Evolutionary conservation across 2,329 filamentous ascomycete genomes (phyloP), one percentile per base, ranked within the genome.

Genomic region (Grosmannia serpens): DNA sequence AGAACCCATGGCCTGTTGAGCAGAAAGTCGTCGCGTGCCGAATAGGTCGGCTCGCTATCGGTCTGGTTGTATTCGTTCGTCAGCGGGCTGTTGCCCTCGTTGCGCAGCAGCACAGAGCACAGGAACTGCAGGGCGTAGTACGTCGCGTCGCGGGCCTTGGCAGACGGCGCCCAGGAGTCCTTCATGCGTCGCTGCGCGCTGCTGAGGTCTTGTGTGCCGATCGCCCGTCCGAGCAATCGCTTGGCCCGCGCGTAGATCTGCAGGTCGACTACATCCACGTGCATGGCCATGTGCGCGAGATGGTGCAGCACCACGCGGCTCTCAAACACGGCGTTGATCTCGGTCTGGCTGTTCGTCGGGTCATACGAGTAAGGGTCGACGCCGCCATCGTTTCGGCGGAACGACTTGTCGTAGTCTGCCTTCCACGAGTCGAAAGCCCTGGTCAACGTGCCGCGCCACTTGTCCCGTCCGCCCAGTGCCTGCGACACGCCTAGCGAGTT

Each of bases 211-310:
- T 89, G 84, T 1, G 83, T 78, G 1, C 89, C 91, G 61, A 97
- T 95, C 0, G 86, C 85, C 53, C 92, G 85, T 26, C 94, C 92
- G 4, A 97, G 82, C 2, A 96, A 79, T 33, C 91, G 81, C 65
- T 86, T 89, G 1, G 92, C 90, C 10, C 91, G 86, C 6, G 92
- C 94, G 70, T 94, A 96, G 64, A 97, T 95, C 72, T 97, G 92
- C 67, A 91, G 92, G 70, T 97, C 92, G n/a, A 95, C 89, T 57
- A 97, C 90, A 68, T 97, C 92, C 27, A 95, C 91, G 68, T 97
- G 91, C 81, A 96, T 96, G 3, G 91, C 90, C 89, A 99, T 96
- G 70, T 97, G 94, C 0, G 94, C 94, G 15, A 99, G 77, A 66
- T 95, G 90, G 68, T 97, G 91, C 51, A 97, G 77, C 31, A 96